These are phyloP conservation scores for Adansonia digitata DNA, from an alignment of 345 rosid genomes.

Conservation along the genomic window DNA sequence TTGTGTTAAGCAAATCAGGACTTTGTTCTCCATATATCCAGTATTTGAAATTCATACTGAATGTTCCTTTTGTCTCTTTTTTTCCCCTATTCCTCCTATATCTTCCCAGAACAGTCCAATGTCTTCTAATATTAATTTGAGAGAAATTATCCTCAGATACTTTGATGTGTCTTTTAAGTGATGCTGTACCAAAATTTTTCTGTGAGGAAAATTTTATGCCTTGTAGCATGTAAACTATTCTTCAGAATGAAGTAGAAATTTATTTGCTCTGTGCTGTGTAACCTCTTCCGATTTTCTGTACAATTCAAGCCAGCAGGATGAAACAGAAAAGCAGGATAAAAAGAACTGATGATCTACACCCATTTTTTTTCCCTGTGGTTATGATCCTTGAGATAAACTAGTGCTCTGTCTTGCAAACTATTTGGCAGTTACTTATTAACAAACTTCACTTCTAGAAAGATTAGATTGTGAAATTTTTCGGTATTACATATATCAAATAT, in stretches of 20 bases:
- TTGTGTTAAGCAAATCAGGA: not conserved
- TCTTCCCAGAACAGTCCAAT: not conserved
- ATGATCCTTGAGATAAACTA: not conserved
- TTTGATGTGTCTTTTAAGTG: not conserved
- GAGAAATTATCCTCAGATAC: not conserved
- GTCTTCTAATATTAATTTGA: not conserved
- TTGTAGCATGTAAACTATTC: not conserved
- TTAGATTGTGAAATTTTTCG: not conserved
- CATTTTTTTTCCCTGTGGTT: not conserved
- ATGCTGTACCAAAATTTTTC: not conserved
- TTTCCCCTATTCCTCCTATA: not conserved
- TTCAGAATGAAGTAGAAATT: not conserved
- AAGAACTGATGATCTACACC: not conserved
- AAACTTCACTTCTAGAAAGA: not conserved
- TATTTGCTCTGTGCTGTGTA: not conserved
- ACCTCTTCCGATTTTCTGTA: not conserved
- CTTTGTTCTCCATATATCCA: not conserved
- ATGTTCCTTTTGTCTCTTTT: not conserved
- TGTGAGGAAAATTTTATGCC: not conserved
- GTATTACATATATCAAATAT: not conserved
- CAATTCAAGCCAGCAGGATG: not conserved
- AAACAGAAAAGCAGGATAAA: not conserved
- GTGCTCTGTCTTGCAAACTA: not conserved
- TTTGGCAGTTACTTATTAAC: not conserved
- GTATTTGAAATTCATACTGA: not conserved